Evolutionary conservation across 2,329 filamentous ascomycete species (phyloP), one percentile per base, ranked within the genome.

Genomic region (Neonectria coccinea): DNA sequence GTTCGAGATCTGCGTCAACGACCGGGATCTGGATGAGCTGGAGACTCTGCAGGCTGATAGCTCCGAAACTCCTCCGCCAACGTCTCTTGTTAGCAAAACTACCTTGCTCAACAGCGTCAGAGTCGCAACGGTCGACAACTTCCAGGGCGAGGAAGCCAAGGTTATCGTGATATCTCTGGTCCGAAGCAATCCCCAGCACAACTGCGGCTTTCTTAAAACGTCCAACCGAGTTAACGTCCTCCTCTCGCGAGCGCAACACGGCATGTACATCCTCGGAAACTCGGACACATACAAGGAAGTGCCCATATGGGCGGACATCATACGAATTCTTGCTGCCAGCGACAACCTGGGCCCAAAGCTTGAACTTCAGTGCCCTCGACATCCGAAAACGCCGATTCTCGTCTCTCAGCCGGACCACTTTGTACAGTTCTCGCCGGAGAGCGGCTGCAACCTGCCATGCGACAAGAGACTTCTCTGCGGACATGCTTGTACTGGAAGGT

Each of bases 61-160:
- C 10, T 11, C 48, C 3, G 27, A 51, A 2, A 18, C 11, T 5
- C n/a, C 10, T 5, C 8, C n/a, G 11, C 10, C 29, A 45, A 29
- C n/a, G 18, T 25, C 48, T 33, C 48, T 51, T 9, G n/a, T 68
- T 5, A 50, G 59, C 12, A 74, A 74, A 41, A 70, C 78, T 5
- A 81, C 78, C 0, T 78, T 89, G 0, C 71, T 84, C 0, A 79
- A 85, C 25, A 80, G 79, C 1, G 74, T 91, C 3, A 79, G 86
- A 5, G 76, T 90, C 0, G 89, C 90, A 0, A 93, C 89, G 0
- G 85, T 93, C 0, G 90, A 92, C 74, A 94, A 93, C 67, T 94
- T 92, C 59, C 91, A 94, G 70, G 92, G 91, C 0, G 91, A 94
- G 72, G 91, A 94, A 71, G 89, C 88, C 2, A 89, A 92, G 56